Conservation (phyloP, 2,329 filamentous ascomycete genomes). For the Alternaria hordeiaustralica region DNA sequence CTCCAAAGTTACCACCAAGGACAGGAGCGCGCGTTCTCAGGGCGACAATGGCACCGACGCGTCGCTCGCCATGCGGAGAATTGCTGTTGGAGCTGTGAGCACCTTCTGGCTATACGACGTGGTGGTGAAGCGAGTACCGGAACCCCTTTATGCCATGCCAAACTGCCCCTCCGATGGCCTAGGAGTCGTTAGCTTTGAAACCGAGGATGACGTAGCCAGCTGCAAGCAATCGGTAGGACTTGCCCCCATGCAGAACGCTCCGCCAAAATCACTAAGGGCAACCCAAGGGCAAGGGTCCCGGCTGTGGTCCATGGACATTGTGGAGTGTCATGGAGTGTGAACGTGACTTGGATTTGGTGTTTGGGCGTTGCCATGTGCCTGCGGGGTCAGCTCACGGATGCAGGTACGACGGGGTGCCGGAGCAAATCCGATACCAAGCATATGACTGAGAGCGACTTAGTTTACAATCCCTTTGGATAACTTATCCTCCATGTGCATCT, state of each 20-base stretch:
- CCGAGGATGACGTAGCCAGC: constrained; percentile 9
- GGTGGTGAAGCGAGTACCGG: constrained; percentile 23
- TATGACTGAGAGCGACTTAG: neutral
- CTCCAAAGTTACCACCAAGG: constrained; percentile 94
- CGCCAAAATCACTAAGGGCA: constrained; percentile 96
- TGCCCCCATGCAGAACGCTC: constrained; percentile 96
- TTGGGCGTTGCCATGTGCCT: constrained; percentile 3
- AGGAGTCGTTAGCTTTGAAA: constrained; percentile 1
- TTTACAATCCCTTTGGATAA: neutral
- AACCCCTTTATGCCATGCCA: neutral
- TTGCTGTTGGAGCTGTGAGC: constrained; percentile 20
- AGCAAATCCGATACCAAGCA: constrained; percentile 8
- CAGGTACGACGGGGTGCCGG: constrained; percentile 20
- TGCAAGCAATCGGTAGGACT: constrained; percentile 46
- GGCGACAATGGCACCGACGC: constrained; percentile 90
- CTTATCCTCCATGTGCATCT: neutral
- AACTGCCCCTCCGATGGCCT: constrained; percentile 46
- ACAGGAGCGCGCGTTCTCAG: constrained; percentile 97
- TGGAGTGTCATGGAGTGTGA: constrained; percentile 3
- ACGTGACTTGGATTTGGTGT: neutral
- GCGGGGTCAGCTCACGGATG: constrained; percentile 17
- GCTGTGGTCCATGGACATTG: neutral
- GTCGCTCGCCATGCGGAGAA: constrained; percentile 78
- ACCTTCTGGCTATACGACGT: constrained; percentile 92
- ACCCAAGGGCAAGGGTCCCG: constrained; percentile 68